Conservation (phyloP, 257 asterid genomes). For the Nicotiana paniculata region DNA sequence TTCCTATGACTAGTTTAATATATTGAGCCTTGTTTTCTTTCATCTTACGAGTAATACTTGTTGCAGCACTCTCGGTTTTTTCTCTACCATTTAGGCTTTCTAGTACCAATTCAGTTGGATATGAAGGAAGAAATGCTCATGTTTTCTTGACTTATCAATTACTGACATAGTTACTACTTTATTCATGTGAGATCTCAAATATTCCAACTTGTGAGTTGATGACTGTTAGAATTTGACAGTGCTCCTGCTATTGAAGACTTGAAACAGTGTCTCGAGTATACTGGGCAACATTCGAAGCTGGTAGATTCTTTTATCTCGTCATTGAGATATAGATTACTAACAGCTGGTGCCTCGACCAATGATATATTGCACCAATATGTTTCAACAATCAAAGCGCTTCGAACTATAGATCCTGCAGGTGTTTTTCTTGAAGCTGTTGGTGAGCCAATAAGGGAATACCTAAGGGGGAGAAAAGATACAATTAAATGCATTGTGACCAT, state of each 20-base stretch:
- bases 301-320: slow-evolving; percentile 94
- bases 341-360: slow-evolving; percentile 98
- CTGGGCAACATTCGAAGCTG: slow-evolving; percentile 96
- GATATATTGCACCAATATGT: slow-evolving; percentile 91
- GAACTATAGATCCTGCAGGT: slow-evolving; percentile 97
- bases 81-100: not conserved
- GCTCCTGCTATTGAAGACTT: slow-evolving; percentile 94
- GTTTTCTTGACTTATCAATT: slow-evolving; percentile 1
- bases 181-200: not conserved
- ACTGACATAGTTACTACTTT: not conserved
- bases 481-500: slow-evolving; percentile 93
- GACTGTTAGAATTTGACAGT: slow-evolving; percentile 40
- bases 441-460: slow-evolving; percentile 93
- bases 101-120: slow-evolving; percentile 1
- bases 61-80: slow-evolving; percentile 1
- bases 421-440: slow-evolving; percentile 96
- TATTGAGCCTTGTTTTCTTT: not conserved
- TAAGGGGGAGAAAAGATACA: slow-evolving; percentile 93
- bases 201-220: not conserved
- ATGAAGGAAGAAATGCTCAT: not conserved
- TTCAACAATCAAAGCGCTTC: slow-evolving; percentile 94
- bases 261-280: slow-evolving; percentile 81
- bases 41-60: not conserved
- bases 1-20: not conserved
- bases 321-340: slow-evolving; percentile 73